These are phyloP conservation scores for Ceratocystiopsis brevicomis DNA, from an alignment of 2,329 filamentous ascomycete genomes.

Conservation along the genomic window DNA sequence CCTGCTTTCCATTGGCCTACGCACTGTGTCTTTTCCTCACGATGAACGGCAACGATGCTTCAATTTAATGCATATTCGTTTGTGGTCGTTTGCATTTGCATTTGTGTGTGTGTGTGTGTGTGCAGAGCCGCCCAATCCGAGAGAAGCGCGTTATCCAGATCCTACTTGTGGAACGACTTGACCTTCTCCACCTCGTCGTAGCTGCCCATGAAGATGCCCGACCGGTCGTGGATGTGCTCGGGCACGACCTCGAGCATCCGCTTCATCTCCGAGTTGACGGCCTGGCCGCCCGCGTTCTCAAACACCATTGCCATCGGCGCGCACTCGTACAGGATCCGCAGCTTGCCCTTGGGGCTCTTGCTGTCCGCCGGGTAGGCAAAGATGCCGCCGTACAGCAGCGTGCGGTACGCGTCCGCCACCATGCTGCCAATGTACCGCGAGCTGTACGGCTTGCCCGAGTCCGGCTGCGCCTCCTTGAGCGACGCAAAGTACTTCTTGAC, in stretches of 20 bases:
- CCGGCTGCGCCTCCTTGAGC: conserved; percentile 55
- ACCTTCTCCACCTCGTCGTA: conserved; percentile 93
- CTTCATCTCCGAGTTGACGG: conserved; percentile 76
- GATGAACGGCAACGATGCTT: no score
- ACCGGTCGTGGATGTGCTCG: conserved; percentile 84
- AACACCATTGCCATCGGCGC: conserved; percentile 98
- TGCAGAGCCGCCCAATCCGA: neutral
- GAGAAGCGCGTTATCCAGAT: neutral
- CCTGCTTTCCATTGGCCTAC: no score
- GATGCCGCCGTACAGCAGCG: conserved; percentile 83
- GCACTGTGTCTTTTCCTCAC: no score
- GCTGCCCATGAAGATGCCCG: conserved; percentile 91
- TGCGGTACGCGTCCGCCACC: conserved; percentile 96
- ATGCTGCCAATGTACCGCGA: conserved; percentile 92
- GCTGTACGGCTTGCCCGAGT: conserved; percentile 74
- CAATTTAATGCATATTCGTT: no score
- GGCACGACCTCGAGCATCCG: conserved; percentile 80
- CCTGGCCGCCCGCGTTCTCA: conserved; percentile 90
- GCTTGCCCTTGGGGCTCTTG: conserved; percentile 96
- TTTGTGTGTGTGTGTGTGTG: no score
- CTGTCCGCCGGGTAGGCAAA: conserved; percentile 96
- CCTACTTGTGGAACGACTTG: conserved; percentile 54
- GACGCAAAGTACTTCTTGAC: conserved; percentile 78
- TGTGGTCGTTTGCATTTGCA: no score
- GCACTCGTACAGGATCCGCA: conserved; percentile 94